phyloP scores from a whole-genome alignment of 2,329 filamentous ascomycete genomes.

The Verticillium alfalfae region DNA sequence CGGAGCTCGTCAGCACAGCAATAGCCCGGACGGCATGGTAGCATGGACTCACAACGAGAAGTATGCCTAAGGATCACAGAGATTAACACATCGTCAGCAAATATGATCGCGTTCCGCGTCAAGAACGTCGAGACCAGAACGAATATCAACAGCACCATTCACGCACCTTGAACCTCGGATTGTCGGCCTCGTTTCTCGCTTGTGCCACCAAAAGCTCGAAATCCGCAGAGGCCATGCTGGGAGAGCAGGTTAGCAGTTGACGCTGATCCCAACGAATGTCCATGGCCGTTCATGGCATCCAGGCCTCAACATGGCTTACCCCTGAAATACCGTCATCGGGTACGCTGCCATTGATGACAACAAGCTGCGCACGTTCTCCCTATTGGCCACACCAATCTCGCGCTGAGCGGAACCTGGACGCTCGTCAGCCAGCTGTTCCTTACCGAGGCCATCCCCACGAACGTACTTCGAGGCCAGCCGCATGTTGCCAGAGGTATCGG shows the following conservation, averaged over 20 bases:
- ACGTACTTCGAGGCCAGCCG: conserved; percentile 61
- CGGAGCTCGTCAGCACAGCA: conserved; percentile 5
- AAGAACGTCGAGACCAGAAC: neutral
- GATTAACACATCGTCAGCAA: neutral
- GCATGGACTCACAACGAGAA: conserved; percentile 49
- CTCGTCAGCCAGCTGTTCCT: neutral
- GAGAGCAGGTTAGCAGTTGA: conserved; percentile 16
- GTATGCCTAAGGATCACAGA: conserved; percentile 40
- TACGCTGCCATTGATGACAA: conserved; percentile 51
- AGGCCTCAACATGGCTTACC: conserved; percentile 25
- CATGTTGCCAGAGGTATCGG: conserved; percentile 65
- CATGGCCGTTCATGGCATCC: neutral
- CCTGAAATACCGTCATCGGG: conserved; percentile 45
- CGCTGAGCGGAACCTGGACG: conserved; percentile 42
- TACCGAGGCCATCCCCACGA: neutral
- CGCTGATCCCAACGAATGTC: neutral
- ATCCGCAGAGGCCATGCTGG: conserved; percentile 52
- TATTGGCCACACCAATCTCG: conserved; percentile 48
- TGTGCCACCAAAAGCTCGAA: conserved; percentile 52
- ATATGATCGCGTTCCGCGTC: neutral
- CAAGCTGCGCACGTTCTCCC: conserved; percentile 47
- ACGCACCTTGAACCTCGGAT: conserved; percentile 50
- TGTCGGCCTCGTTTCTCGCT: conserved; percentile 47
- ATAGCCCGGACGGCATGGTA: neutral
- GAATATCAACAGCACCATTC: neutral